phyloP scores from a whole-genome alignment of 1,284 basidiomycete species.

The Sporisorium graminicola region DNA sequence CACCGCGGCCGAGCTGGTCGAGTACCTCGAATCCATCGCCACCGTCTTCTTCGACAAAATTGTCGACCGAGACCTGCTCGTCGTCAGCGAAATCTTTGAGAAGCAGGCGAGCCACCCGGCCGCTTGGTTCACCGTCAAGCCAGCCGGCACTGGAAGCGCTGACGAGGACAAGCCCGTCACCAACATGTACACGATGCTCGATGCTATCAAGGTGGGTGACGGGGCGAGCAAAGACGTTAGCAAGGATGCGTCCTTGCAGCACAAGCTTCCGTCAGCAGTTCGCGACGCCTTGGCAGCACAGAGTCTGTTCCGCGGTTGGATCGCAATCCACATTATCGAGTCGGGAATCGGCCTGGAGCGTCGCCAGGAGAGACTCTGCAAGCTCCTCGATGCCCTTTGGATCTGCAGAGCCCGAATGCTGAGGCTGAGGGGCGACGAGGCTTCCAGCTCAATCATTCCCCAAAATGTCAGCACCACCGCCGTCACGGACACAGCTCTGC shows the following conservation, averaged over 20 bases:
- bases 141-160: conserved; percentile 13
- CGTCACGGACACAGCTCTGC: conserved; percentile 21
- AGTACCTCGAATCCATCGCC: conserved; percentile 64
- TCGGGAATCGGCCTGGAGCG: conserved; percentile 57
- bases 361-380: conserved; percentile 56
- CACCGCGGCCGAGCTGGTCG: conserved; percentile 52
- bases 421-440: conserved; percentile 28
- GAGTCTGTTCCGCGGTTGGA: conserved; percentile 62
- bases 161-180: conserved; percentile 56
- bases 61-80: conserved; percentile 58
- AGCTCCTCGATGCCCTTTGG: conserved; percentile 64
- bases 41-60: conserved; percentile 65
- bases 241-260: conserved; percentile 33
- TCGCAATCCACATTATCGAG: conserved; percentile 65
- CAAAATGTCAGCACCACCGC: conserved; percentile 9
- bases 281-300: conserved; percentile 62
- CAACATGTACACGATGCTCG: conserved; percentile 64
- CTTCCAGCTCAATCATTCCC: conserved; percentile 3
- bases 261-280: conserved; percentile 53
- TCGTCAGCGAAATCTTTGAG: conserved; percentile 61
- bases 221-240: not conserved
- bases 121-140: conserved; percentile 57
- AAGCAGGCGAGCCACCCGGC: conserved; percentile 45
- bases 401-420: conserved; percentile 64
- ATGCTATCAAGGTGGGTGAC: conserved; percentile 36